Evolutionary conservation across 1,139 yeast genomes (phyloP).

Genomic region (Hansenula lynferdii): DNA sequence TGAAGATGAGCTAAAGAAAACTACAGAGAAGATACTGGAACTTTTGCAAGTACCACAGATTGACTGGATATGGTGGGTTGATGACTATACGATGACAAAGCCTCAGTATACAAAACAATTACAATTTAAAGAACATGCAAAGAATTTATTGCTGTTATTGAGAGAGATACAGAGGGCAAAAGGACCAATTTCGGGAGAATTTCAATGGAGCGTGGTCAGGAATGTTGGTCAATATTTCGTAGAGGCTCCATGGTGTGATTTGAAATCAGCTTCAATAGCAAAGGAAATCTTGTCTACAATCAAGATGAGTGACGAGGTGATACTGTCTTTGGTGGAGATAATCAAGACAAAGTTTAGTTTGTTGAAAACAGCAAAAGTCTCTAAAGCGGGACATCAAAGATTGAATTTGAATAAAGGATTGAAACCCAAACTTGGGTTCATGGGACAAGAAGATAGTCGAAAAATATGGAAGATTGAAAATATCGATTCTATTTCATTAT

Average conservation of each 20-base stretch:
- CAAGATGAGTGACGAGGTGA: neutral
- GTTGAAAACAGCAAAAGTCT: constrained; percentile 6
- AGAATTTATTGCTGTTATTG: neutral
- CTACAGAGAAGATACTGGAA: neutral
- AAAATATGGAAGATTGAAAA: constrained; percentile 30
- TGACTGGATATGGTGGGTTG: constrained; percentile 19
- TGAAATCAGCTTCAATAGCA: neutral
- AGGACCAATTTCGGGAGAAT: neutral
- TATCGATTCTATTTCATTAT: constrained; percentile 20
- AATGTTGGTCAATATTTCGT: constrained; percentile 4
- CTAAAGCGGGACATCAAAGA: constrained; percentile 17
- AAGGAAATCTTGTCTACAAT: neutral
- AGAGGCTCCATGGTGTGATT: constrained; percentile 17
- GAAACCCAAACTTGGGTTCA: constrained; percentile 12
- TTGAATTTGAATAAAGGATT: constrained; percentile 6
- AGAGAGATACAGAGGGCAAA: too few species aligned
- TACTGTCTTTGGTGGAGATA: constrained; percentile 1
- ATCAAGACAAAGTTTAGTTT: constrained; percentile 5
- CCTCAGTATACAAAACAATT: constrained; percentile 9
- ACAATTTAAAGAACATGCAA: constrained; percentile 7
- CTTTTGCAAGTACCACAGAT: constrained; percentile 6
- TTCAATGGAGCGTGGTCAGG: neutral
- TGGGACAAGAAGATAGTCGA: constrained; percentile 12
- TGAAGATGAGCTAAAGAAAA: neutral
- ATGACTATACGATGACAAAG: constrained; percentile 11